Evolutionary conservation across 306 rosid genomes (phyloP).

Genomic region (Oxytropis ochrocephala): DNA sequence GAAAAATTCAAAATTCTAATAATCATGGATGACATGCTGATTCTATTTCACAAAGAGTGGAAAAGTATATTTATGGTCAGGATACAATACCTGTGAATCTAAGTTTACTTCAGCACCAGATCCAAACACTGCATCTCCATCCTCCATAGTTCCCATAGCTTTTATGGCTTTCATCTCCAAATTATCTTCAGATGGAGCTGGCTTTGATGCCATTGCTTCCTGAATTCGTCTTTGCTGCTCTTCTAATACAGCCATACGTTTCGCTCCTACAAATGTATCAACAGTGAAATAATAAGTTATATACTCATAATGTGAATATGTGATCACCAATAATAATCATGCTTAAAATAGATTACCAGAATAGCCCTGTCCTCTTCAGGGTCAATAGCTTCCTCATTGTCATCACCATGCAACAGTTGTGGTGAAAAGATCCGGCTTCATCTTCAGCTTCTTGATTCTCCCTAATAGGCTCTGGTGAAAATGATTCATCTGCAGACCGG

Average conservation of each 20-base stretch:
- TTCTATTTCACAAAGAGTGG: background rate
- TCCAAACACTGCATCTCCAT: constrained; percentile 94
- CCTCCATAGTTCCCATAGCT: constrained; percentile 94
- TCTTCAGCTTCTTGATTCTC: constrained; percentile 53
- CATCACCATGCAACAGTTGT: constrained; percentile 76
- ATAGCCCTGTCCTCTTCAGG: constrained; percentile 92
- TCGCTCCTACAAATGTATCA: constrained; percentile 51
- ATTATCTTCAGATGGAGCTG: constrained; percentile 78
- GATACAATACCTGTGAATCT: constrained; percentile 72
- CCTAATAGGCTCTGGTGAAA: constrained; percentile 63
- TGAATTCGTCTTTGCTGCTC: constrained; percentile 74
- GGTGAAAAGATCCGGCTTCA: constrained; percentile 90
- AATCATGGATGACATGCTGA: background rate
- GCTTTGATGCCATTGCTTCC: constrained; percentile 77
- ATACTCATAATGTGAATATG: background rate
- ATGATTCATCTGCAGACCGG: constrained; percentile 40
- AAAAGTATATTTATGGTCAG: background rate
- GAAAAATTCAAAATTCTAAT: background rate
- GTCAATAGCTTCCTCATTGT: constrained; percentile 74
- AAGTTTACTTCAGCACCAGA: constrained; percentile 86
- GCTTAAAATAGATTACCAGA: constrained; percentile 30
- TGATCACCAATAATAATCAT: background rate
- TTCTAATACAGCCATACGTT: constrained; percentile 61
- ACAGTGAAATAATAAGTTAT: background rate
- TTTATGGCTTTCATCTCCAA: constrained; percentile 84